phyloP scores from a whole-genome alignment of 2,329 filamentous ascomycete species.

The Aaosphaeria pasadenensis region DNA sequence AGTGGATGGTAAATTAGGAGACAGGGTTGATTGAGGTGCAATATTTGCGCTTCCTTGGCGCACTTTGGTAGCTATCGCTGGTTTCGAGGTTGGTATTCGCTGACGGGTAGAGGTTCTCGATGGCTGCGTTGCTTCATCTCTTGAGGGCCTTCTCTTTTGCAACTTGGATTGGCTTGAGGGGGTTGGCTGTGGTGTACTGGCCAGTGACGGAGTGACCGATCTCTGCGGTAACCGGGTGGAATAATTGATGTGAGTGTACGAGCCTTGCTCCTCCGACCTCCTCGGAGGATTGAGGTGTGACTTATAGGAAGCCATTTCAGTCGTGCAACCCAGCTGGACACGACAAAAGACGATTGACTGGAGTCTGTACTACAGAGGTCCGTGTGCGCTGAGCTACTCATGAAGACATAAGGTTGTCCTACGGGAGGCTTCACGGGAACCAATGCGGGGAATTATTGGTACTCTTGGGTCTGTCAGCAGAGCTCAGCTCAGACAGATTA shows the following conservation, averaged over 20 bases:
- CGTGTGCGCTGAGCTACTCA: conserved; percentile 38
- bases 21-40: conserved; percentile 17
- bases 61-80: conserved; percentile 12
- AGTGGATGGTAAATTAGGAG: conserved; percentile 14
- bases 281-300: conserved; percentile 33
- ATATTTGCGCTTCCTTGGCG: conserved; percentile 20
- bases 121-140: conserved; percentile 26
- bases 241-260: conserved; percentile 21
- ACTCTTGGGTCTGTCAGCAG: conserved; percentile 26
- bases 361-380: conserved; percentile 27
- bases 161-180: conserved; percentile 27
- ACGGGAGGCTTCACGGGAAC: conserved; percentile 10
- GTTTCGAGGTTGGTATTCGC: conserved; percentile 13
- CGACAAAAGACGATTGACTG: conserved; percentile 17
- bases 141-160: conserved; percentile 32
- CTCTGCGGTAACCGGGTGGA: conserved; percentile 36
- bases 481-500: conserved; percentile 22
- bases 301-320: conserved; percentile 42
- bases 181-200: conserved; percentile 23
- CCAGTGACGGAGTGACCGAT: conserved; percentile 30
- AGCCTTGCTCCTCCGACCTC: conserved; percentile 27
- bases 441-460: conserved; percentile 15
- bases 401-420: conserved; percentile 36
- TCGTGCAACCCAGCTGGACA: conserved; percentile 34
- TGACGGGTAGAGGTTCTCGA: conserved; percentile 16